Evolutionary conservation across 179 eudicot genomes (phyloP).

Genomic region (Heliamphora pulchella): DNA sequence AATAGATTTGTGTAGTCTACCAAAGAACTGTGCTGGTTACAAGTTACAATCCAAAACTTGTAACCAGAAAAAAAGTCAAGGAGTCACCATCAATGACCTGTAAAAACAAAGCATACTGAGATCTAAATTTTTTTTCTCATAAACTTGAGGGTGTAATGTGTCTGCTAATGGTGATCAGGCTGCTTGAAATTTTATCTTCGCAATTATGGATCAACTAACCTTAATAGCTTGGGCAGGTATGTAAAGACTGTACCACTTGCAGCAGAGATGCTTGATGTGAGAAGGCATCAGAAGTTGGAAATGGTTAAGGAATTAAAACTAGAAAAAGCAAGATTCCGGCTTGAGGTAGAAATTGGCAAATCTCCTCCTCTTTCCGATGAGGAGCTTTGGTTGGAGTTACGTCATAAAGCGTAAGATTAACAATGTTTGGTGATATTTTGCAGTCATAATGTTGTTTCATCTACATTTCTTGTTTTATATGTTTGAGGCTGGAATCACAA

Average conservation of each 20-base stretch:
- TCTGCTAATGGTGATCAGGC: not conserved
- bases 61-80: too few species aligned
- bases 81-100: too few species aligned
- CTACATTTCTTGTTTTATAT: not conserved
- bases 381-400: conserved; percentile 74
- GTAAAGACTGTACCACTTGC: conserved; percentile 97
- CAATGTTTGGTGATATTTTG: not conserved
- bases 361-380: conserved; percentile 89
- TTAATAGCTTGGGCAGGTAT: conserved; percentile 51
- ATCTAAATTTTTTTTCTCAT: too few species aligned
- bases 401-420: conserved; percentile 76
- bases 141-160: not conserved
- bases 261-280: conserved; percentile 80
- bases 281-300: conserved; percentile 75
- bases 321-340: conserved; percentile 63
- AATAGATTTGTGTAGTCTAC: too few species aligned
- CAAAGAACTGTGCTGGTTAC: too few species aligned
- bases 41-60: too few species aligned
- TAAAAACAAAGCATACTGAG: too few species aligned
- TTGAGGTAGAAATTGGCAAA: conserved; percentile 96
- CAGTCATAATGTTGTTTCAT: not conserved
- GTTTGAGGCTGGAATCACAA: not conserved
- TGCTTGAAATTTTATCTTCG: not conserved
- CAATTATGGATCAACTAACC: conserved; percentile 2
- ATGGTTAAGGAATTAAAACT: conserved; percentile 64